These are phyloP conservation scores for Coleophoma eucalyptorum DNA, from an alignment of 2,329 filamentous ascomycete species.

Conservation along the genomic window DNA sequence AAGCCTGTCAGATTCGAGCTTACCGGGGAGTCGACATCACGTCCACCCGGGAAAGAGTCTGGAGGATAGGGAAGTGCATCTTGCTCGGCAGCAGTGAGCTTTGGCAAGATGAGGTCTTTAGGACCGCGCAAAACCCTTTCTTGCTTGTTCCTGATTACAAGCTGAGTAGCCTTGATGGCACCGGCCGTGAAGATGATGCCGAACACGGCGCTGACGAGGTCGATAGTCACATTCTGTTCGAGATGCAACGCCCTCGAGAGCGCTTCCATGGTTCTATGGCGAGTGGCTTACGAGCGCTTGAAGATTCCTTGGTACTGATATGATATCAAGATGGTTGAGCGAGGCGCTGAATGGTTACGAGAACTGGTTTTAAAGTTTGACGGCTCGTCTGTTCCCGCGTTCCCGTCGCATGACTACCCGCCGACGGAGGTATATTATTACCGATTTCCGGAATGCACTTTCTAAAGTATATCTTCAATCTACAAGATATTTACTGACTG, in stretches of 20 bases:
- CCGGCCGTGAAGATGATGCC: neutral
- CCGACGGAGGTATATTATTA: too few species aligned
- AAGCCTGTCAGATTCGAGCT: neutral
- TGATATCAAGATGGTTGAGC: too few species aligned
- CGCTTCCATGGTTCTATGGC: neutral
- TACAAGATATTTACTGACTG: too few species aligned
- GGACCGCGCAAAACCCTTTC: neutral
- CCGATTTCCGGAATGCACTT: too few species aligned
- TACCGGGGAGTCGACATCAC: conserved; percentile 58
- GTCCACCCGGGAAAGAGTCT: conserved; percentile 61
- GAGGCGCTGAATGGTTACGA: too few species aligned
- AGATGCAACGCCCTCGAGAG: neutral
- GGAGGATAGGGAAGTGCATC: conserved; percentile 56
- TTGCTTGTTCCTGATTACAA: neutral
- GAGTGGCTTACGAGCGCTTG: too few species aligned
- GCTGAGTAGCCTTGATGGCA: neutral
- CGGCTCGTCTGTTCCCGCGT: too few species aligned
- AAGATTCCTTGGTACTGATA: too few species aligned
- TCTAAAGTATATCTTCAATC: too few species aligned
- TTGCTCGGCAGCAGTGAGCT: conserved; percentile 20
- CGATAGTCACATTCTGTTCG: neutral
- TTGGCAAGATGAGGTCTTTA: conserved; percentile 1
- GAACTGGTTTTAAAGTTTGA: too few species aligned
- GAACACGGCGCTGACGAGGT: neutral
- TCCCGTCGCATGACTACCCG: too few species aligned